Conservation (phyloP, 2,329 filamentous ascomycete genomes). For the Colletotrichum phormii region DNA sequence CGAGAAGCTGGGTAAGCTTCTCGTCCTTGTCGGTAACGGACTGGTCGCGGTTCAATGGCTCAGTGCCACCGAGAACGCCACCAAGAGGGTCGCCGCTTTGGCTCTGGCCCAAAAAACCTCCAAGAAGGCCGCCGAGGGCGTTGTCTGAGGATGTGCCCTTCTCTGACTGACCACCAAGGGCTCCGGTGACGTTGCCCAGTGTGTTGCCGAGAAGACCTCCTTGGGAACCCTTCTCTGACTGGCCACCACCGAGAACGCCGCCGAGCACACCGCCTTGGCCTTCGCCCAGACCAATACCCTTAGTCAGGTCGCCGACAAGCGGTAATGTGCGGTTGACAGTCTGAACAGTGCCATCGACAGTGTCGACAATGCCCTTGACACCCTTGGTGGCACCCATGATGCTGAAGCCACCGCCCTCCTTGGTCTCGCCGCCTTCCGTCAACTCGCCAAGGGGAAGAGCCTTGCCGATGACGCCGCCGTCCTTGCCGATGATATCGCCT, state of each 20-base stretch:
- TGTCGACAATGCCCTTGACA: conserved; percentile 39
- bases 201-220: conserved; percentile 7
- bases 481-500: conserved; percentile 49
- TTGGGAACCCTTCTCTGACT: conserved; percentile 8
- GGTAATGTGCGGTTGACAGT: conserved; percentile 40
- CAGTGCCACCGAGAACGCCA: conserved; percentile 20
- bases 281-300: conserved; percentile 36
- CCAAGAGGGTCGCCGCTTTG: conserved; percentile 23
- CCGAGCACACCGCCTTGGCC: conserved; percentile 33
- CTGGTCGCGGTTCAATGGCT: conserved; percentile 29
- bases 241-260: conserved; percentile 21
- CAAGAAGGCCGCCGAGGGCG: conserved; percentile 9
- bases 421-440: conserved; percentile 53
- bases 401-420: conserved; percentile 43
- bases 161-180: conserved; percentile 9
- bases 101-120: conserved; percentile 21
- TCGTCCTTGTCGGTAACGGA: conserved; percentile 33
- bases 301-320: conserved; percentile 36
- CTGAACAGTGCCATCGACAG: conserved; percentile 39
- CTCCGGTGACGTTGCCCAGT: not conserved
- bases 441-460: conserved; percentile 49
- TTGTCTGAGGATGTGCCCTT: conserved; percentile 17
- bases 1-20: conserved; percentile 31
- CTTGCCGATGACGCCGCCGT: conserved; percentile 57
- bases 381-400: conserved; percentile 45